Conservation (phyloP, 2,329 filamentous ascomycete species). For the Trichoderma koningii region DNA sequence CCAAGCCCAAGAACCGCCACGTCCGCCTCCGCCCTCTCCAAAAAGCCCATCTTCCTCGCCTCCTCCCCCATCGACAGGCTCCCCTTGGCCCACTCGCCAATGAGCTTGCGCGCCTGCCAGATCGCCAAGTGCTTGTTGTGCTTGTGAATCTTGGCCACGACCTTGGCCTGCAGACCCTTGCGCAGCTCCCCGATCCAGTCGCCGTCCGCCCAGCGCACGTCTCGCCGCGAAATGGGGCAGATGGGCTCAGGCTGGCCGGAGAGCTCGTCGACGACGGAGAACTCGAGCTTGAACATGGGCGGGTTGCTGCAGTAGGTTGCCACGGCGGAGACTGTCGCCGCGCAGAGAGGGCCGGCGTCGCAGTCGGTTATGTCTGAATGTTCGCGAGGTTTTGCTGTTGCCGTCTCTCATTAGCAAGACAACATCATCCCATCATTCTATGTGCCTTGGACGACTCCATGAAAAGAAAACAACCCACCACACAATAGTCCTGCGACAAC, state of each 20-base stretch:
- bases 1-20: conserved; percentile 33
- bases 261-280: conserved; percentile 34
- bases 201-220: conserved; percentile 34
- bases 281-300: conserved; percentile 36
- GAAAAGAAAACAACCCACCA: conserved; percentile 32
- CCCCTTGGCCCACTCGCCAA: conserved; percentile 34
- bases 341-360: conserved; percentile 29
- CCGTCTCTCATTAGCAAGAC: neutral
- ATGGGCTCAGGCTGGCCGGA: conserved; percentile 30
- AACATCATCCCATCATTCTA: neutral
- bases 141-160: conserved; percentile 35
- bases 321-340: conserved; percentile 32
- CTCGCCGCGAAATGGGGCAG: conserved; percentile 35
- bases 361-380: conserved; percentile 29
- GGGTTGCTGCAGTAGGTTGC: conserved; percentile 36
- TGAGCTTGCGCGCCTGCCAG: conserved; percentile 36
- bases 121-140: conserved; percentile 40
- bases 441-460: no score
- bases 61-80: conserved; percentile 34
- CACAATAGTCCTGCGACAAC: conserved; percentile 36
- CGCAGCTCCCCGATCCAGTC: conserved; percentile 34
- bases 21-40: conserved; percentile 31
- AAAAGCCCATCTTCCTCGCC: conserved; percentile 31
- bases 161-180: conserved; percentile 31
- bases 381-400: neutral